A percentile compares a stretch with the other conserved stretches of the same genome.
Evolutionary conservation across 352 stramenopile species (phyloP).

Genomic region (Phytophthora vignae): DNA sequence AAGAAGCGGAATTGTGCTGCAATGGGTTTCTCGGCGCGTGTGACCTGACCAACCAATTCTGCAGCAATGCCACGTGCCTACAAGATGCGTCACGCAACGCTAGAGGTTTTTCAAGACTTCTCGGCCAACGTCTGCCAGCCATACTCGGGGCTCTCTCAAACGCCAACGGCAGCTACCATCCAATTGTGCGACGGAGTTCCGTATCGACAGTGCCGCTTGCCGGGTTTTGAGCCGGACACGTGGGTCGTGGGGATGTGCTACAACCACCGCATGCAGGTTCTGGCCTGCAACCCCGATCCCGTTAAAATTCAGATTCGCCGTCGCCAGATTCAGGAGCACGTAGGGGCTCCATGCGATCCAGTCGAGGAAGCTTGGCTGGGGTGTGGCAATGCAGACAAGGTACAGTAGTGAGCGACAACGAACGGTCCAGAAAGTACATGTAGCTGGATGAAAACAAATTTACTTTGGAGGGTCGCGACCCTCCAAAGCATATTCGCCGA

Average conservation of each 20-base stretch:
- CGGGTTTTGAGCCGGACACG: slow-evolving; percentile 6
- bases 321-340: slow-evolving; percentile 31
- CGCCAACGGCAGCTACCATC: slow-evolving; percentile 28
- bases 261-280: slow-evolving; percentile 44
- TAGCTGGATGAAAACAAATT: too few species aligned
- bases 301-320: slow-evolving; percentile 40
- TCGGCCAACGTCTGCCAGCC: slow-evolving; percentile 29
- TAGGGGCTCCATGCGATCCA: slow-evolving; percentile 29
- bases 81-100: slow-evolving; percentile 12
- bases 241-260: slow-evolving; percentile 44
- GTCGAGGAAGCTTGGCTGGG: slow-evolving; percentile 48
- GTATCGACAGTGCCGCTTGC: slow-evolving; percentile 41
- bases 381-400: slow-evolving; percentile 15
- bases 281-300: slow-evolving; percentile 40
- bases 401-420: not conserved
- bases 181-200: slow-evolving; percentile 41
- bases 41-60: slow-evolving; percentile 37
- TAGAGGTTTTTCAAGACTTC: slow-evolving; percentile 24
- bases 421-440: too few species aligned
- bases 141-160: slow-evolving; percentile 28
- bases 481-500: too few species aligned
- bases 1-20: slow-evolving; percentile 40
- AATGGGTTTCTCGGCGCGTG: slow-evolving; percentile 44
- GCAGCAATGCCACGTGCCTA: slow-evolving; percentile 21
- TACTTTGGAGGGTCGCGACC: too few species aligned